Percentiles rank a stretch among this genome's conserved stretches.
Evolutionary conservation across 352 stramenopile genomes (phyloP).

Genomic region (Phytophthora tentaculata): DNA sequence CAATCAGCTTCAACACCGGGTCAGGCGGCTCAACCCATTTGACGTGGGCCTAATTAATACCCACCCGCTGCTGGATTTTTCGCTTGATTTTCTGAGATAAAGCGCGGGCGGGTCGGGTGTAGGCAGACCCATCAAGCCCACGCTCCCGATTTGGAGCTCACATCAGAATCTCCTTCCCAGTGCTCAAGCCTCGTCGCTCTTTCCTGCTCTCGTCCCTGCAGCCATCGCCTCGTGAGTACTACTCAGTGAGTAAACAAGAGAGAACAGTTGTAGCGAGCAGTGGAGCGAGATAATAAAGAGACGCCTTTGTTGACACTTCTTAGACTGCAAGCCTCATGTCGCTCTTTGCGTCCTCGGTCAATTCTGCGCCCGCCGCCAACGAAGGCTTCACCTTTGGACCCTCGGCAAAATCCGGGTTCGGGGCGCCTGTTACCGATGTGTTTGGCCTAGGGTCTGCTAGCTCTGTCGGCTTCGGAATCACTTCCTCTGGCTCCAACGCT

Average conservation of each 20-base stretch:
- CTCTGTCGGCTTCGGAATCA: neutral
- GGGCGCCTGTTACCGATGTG: neutral
- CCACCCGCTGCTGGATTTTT: constrained; percentile 3
- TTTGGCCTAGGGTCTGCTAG: neutral
- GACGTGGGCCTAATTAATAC: no score
- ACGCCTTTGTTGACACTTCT: constrained; percentile 8
- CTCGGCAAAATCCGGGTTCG: neutral
- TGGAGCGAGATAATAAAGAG: constrained; percentile 24
- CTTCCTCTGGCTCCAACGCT: neutral
- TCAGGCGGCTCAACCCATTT: neutral
- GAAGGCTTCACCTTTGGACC: neutral
- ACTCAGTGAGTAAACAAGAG: constrained; percentile 15
- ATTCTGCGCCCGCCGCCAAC: neutral
- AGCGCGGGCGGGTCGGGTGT: neutral
- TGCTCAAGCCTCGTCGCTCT: constrained; percentile 15
- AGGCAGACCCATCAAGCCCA: neutral
- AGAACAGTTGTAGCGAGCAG: neutral
- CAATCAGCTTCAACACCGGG: constrained; percentile 2
- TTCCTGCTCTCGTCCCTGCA: constrained; percentile 6
- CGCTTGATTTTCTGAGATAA: constrained; percentile 18
- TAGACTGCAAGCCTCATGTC: constrained; percentile 10
- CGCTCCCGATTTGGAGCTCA: constrained; percentile 13
- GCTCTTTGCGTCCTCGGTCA: constrained; percentile 11
- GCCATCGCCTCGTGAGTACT: constrained; percentile 10
- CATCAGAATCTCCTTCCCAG: constrained; percentile 24